Evolutionary conservation across 225 moss, liverwort and hornwort species (phyloP).

Genomic region (Rhytidiadelphus loreus): DNA sequence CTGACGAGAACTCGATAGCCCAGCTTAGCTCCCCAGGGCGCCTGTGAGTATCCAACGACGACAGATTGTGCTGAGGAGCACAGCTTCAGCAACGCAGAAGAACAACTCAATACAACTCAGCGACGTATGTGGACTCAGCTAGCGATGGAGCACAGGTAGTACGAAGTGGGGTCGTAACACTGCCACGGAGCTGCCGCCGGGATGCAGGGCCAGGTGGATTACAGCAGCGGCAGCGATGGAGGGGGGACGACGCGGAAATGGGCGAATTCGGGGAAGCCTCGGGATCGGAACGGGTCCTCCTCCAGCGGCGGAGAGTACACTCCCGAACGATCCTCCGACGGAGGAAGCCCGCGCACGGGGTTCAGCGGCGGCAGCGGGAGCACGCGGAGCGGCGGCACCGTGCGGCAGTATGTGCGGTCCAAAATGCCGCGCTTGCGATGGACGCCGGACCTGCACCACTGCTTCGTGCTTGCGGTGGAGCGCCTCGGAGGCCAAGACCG

Average conservation of each 20-base stretch:
- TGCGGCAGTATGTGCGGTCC: slow-evolving; percentile 71
- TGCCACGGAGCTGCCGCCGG: not conserved
- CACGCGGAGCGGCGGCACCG: slow-evolving; percentile 38
- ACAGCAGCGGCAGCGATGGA: slow-evolving; percentile 63
- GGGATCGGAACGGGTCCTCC: slow-evolving; percentile 29
- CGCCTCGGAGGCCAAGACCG: slow-evolving; percentile 79
- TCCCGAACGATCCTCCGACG: slow-evolving; percentile 52
- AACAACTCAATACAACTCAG: not conserved
- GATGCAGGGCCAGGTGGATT: slow-evolving; percentile 61
- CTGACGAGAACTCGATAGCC: not conserved
- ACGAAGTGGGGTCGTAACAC: not conserved
- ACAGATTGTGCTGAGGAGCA: not conserved
- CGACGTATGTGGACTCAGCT: not conserved
- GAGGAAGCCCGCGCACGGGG: slow-evolving; percentile 37
- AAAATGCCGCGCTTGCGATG: slow-evolving; percentile 76
- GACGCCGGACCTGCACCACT: slow-evolving; percentile 71
- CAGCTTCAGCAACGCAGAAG: not conserved
- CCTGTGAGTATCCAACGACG: not conserved
- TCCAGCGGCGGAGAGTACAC: slow-evolving; percentile 63
- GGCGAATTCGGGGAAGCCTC: slow-evolving; percentile 39
- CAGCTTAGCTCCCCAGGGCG: not conserved
- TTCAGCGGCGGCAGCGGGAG: slow-evolving; percentile 36
- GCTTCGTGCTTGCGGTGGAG: slow-evolving; percentile 66
- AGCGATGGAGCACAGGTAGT: slow-evolving; percentile 11
- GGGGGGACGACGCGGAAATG: slow-evolving; percentile 17